Conservation (phyloP, 2,329 filamentous ascomycete species). For the Trichophyton benhamiae region DNA sequence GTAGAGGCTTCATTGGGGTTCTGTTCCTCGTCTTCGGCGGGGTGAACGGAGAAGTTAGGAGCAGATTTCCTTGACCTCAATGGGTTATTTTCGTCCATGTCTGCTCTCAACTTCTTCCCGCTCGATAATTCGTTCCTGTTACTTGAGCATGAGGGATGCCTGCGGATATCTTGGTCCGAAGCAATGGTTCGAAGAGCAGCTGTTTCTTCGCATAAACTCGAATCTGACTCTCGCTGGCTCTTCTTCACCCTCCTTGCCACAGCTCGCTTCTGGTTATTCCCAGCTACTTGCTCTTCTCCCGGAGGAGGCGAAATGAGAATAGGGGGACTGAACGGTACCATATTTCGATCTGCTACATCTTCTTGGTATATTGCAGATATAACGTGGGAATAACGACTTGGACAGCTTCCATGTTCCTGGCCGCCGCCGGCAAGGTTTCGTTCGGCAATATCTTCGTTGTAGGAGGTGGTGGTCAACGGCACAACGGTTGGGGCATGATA, state of each 20-base stretch:
- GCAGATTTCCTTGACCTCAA: constrained; percentile 7
- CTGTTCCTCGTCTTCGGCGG: not conserved
- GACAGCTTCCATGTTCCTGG: not conserved
- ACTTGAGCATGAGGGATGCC: not conserved
- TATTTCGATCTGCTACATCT: constrained; percentile 32
- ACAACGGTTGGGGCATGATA: constrained; percentile 16
- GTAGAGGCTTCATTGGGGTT: not conserved
- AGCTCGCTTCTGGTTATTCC: not conserved
- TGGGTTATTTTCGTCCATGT: not conserved
- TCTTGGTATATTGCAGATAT: constrained; percentile 30
- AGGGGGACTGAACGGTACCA: constrained; percentile 17
- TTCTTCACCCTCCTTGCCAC: not conserved
- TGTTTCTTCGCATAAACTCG: not conserved
- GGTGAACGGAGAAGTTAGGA: constrained; percentile 1
- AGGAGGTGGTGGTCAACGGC: constrained; percentile 24
- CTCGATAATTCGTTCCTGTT: not conserved
- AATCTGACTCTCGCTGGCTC: not conserved
- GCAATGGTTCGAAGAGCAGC: constrained; percentile 9
- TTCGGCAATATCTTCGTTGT: constrained; percentile 35
- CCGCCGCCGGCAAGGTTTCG: constrained; percentile 20
- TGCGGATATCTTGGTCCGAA: constrained; percentile 18
- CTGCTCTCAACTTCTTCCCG: not conserved
- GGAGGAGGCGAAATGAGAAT: not conserved
- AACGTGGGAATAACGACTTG: constrained; percentile 19
- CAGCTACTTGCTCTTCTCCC: not conserved